Evolutionary conservation across 768 basidiomycete genomes (phyloP), one percentile per base, ranked within the genome.

Genomic region (Suillus placidus): DNA sequence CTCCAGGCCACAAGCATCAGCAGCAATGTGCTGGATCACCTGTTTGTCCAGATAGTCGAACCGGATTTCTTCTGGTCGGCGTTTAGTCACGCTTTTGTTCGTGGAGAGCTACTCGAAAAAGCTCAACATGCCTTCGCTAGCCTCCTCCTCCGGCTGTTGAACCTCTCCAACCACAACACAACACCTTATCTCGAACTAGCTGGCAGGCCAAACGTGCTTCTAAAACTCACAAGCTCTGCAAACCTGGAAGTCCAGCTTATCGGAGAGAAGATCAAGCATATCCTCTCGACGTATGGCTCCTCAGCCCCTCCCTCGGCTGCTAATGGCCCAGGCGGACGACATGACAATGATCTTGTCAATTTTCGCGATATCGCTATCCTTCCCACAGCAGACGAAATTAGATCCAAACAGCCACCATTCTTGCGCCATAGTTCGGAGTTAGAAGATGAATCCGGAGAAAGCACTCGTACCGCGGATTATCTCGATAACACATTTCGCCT

Each of bases 401-500:
- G 61, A 2, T 87, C 75, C 26, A 73, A 64, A 3, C 79, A 83
- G 16, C 56, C 57, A 1, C 77, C 87, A 1, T 88, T 85, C 67
- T 67, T 87, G 6, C 80, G 84, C 4, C 76, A 79, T 3, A 79
- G 77, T 43, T 68, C 74, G 5, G 75, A 74, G 12, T 69, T 84
- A 0, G 82, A 83, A 4, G 81, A 83, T 60, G 76, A 81, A 9
- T 72, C 73, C 8, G 79, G 77, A 0, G 73, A 74, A 34, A 67
- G 70, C 1, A 68, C 63, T 10, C 79, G 84, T 8, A 67, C 78
- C 7, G 78, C 81, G 0, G 74, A 80, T 7, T 80, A 88, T 63
- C 76, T 88, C 9, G 88, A 88, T 64, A 86, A 87, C 55, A 85
- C 87, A 66, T 89, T 86, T 70, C 81, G 87, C 1, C 76, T 89